These are phyloP conservation scores for Leishmania guyanensis DNA, from an alignment of 208 protist genomes.

Conservation along the genomic window DNA sequence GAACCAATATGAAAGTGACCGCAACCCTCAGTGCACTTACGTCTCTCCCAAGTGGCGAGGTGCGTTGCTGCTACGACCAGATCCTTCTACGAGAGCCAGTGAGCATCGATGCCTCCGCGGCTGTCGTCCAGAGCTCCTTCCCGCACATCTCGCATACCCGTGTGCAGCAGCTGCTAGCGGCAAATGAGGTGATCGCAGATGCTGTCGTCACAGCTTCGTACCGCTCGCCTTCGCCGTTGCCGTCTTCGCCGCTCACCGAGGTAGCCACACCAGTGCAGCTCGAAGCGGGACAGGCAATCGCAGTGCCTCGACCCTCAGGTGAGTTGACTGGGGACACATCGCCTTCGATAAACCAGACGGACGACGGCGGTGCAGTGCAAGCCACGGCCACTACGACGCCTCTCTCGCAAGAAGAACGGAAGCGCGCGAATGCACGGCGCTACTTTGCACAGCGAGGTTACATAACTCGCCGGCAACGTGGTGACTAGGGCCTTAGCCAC, in stretches of 20 bases:
- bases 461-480: constrained; percentile 18
- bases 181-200: constrained; percentile 58
- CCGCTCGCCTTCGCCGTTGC: constrained; percentile 3
- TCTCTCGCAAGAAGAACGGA: constrained; percentile 31
- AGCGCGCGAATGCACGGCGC: constrained; percentile 39
- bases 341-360: background rate
- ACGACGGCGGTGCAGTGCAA: background rate
- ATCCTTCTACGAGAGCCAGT: constrained; percentile 71
- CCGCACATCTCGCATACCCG: constrained; percentile 46
- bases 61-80: constrained; percentile 44
- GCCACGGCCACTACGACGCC: background rate
- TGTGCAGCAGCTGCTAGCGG: constrained; percentile 58
- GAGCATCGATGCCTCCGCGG: constrained; percentile 39
- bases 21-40: background rate
- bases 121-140: constrained; percentile 58
- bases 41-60: background rate
- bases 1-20: background rate
- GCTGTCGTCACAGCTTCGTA: constrained; percentile 3
- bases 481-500: constrained; percentile 11
- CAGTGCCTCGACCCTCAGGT: background rate
- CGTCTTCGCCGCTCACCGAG: background rate
- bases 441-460: constrained; percentile 45
- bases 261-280: no score
- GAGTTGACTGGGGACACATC: background rate
- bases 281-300: background rate